Percentiles rank a stretch among this genome's conserved stretches.
phyloP scores from a whole-genome alignment of 768 basidiomycete species.

The Amylocystis lapponica region DNA sequence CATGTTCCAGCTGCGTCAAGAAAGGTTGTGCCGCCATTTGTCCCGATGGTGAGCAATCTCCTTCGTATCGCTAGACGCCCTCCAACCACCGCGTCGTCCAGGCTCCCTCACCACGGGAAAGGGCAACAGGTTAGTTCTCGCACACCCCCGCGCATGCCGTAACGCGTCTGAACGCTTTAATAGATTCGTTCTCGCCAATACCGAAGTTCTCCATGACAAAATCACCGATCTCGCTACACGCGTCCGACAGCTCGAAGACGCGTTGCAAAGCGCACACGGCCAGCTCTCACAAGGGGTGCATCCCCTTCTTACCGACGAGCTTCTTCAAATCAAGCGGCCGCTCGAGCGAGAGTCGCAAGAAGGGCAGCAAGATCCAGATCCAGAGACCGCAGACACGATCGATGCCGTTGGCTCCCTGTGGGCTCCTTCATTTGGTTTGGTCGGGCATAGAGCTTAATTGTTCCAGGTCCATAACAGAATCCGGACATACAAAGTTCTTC shows the following conservation, averaged over 20 bases:
- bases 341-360: constrained; percentile 53
- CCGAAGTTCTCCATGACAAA: constrained; percentile 64
- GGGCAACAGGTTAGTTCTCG: constrained; percentile 52
- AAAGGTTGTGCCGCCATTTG: constrained; percentile 52
- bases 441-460: constrained; percentile 3
- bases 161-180: neutral
- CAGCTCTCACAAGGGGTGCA: constrained; percentile 44
- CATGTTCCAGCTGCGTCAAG: constrained; percentile 40
- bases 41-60: constrained; percentile 40
- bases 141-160: neutral
- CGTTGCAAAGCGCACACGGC: constrained; percentile 48
- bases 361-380: constrained; percentile 31
- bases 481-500: constrained; percentile 59
- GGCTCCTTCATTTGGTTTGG: constrained; percentile 19
- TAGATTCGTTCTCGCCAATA: constrained; percentile 69
- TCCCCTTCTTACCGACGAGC: constrained; percentile 54
- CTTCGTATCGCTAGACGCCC: constrained; percentile 6
- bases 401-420: constrained; percentile 64
- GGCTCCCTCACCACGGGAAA: constrained; percentile 70
- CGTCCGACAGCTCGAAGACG: constrained; percentile 66
- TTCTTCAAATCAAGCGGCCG: constrained; percentile 62
- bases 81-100: constrained; percentile 17
- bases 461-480: constrained; percentile 53
- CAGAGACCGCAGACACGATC: constrained; percentile 49
- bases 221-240: constrained; percentile 54